Conservation (phyloP, 2,329 filamentous ascomycete species). For the Niveomyces coronatus region DNA sequence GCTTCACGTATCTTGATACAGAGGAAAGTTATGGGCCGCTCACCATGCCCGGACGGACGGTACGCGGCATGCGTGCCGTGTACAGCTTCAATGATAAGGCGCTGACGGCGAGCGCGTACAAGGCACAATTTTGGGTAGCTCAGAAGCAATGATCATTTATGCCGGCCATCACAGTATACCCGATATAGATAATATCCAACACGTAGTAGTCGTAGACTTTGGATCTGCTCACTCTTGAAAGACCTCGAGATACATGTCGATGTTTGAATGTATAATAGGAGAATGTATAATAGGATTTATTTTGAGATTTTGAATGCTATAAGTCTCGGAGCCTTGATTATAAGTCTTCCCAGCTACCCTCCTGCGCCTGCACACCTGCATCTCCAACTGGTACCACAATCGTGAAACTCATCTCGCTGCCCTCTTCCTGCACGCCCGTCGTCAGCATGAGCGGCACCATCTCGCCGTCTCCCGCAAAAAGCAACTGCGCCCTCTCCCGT, state of each 20-base stretch:
- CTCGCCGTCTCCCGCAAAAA: slow-evolving; percentile 35
- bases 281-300: too few relatives aligned
- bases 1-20: slow-evolving; percentile 39
- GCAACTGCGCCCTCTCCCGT: slow-evolving; percentile 37
- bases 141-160: slow-evolving; percentile 12
- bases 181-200: too few relatives aligned
- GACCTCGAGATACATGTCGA: background rate
- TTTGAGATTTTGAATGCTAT: too few relatives aligned
- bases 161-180: too few relatives aligned
- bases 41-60: slow-evolving; percentile 30
- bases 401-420: slow-evolving; percentile 16
- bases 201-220: too few relatives aligned
- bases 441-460: slow-evolving; percentile 35
- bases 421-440: slow-evolving; percentile 35
- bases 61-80: slow-evolving; percentile 36
- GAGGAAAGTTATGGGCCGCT: slow-evolving; percentile 28
- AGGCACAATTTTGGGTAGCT: slow-evolving; percentile 45
- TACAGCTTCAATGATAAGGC: slow-evolving; percentile 43
- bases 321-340: background rate
- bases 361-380: slow-evolving; percentile 12
- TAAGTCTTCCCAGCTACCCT: background rate
- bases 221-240: too few relatives aligned
- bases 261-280: too few relatives aligned
- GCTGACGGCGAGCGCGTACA: slow-evolving; percentile 41
- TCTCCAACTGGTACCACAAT: slow-evolving; percentile 17